Conservation (phyloP, 1,284 basidiomycete genomes). For the Inonotus hispidus region DNA sequence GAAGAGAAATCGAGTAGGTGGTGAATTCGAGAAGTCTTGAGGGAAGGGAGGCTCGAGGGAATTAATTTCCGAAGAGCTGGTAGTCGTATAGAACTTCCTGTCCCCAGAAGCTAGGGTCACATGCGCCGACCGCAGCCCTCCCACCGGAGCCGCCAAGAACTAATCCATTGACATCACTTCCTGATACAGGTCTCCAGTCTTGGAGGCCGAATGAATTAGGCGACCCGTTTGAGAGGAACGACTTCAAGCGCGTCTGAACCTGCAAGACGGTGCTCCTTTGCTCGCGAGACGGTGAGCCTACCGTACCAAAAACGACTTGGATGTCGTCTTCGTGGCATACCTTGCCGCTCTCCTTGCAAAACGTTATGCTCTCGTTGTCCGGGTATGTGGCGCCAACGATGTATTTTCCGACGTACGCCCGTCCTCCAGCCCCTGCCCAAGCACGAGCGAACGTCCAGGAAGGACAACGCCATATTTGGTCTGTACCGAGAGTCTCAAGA, state of each 20-base stretch:
- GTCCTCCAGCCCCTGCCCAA: conserved; percentile 60
- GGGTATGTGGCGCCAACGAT: conserved; percentile 65
- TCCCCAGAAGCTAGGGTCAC: conserved; percentile 63
- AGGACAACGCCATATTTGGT: conserved; percentile 67
- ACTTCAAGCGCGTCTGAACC: conserved; percentile 61
- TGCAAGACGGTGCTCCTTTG: conserved; percentile 54
- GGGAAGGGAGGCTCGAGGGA: neutral
- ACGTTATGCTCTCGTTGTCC: conserved; percentile 47
- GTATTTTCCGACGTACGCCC: conserved; percentile 68
- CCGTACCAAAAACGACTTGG: conserved; percentile 71
- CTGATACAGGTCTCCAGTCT: conserved; percentile 47
- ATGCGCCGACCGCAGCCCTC: conserved; percentile 47
- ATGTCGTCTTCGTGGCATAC: conserved; percentile 77
- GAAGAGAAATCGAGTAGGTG: neutral
- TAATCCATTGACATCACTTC: conserved; percentile 45
- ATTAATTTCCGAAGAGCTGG: conserved; percentile 40
- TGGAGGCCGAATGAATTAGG: conserved; percentile 28
- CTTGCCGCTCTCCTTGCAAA: conserved; percentile 45
- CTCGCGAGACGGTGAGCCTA: conserved; percentile 43
- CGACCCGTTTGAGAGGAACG: conserved; percentile 56
- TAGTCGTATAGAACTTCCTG: conserved; percentile 61
- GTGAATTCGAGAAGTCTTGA: neutral
- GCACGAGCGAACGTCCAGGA: conserved; percentile 62
- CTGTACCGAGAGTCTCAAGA: conserved; percentile 59
- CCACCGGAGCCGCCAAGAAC: conserved; percentile 50